Conservation (phyloP, 192 early-diverging fungal genomes). For the Coemansia erecta region DNA sequence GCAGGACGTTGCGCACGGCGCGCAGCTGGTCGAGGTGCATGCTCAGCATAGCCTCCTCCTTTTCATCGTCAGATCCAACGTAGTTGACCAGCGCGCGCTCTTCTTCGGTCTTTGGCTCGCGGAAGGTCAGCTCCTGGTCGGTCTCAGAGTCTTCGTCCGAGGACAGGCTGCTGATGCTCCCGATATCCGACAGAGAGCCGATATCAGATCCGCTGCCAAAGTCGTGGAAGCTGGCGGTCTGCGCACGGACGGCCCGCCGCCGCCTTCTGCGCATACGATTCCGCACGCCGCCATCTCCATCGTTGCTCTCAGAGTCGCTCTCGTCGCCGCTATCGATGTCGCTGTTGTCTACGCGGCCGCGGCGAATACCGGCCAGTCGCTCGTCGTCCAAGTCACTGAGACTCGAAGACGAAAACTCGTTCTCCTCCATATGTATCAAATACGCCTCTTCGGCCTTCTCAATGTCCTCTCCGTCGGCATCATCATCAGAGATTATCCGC, state of each 20-base stretch:
- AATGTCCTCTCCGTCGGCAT: conserved; percentile 34
- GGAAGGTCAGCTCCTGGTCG: conserved; percentile 48
- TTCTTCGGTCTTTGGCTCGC: conserved; percentile 26
- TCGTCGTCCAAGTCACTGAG: conserved; percentile 45
- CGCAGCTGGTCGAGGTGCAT: conserved; percentile 51
- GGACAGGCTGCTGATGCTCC: conserved; percentile 6
- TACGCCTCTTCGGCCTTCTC: conserved; percentile 40
- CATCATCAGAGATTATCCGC: conserved; percentile 6
- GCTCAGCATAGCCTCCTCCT: conserved; percentile 41
- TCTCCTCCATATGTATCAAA: conserved; percentile 21
- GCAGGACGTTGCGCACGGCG: conserved; percentile 43
- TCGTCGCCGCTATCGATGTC: conserved; percentile 42
- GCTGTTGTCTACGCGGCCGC: neutral
- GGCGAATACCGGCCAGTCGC: conserved; percentile 20
- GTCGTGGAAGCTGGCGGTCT: neutral
- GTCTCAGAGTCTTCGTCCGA: conserved; percentile 20
- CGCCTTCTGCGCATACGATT: conserved; percentile 2
- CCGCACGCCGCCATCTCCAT: conserved; percentile 1
- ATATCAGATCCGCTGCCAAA: neutral
- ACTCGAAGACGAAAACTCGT: conserved; percentile 36
- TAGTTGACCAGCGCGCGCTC: conserved; percentile 33
- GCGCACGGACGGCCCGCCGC: conserved; percentile 1
- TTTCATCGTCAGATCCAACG: conserved; percentile 14
- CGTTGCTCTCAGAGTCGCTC: conserved; percentile 37
- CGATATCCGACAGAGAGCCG: conserved; percentile 7